Base-by-base conservation (phyloP, 805 yeast species). In the Saccharomycopsis vini region DNA sequence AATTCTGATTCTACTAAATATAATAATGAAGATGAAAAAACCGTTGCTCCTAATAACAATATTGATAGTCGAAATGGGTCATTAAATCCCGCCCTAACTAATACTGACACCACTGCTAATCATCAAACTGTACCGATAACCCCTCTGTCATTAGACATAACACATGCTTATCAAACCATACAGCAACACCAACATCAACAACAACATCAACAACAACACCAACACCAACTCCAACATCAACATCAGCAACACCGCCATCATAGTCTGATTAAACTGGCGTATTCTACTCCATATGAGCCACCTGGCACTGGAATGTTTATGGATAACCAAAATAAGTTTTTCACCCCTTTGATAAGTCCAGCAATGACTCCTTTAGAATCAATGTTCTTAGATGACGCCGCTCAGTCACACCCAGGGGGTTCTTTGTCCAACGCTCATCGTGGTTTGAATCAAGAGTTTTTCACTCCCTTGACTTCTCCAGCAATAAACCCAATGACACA, bases 401-500 rank as follows among this genome's bases (percentile, higher is more conserved):
- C 29, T 26, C n/a, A n/a, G n/a, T n/a, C n/a, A n/a, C n/a, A n/a
- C n/a, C n/a, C n/a, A n/a, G n/a, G n/a, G n/a, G 12, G 12, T 24
- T 24, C 29, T 24, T 6, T 12, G 12, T 5, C 7, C n/a, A 5
- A 5, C 4, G 18, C 6, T 18, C 6, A 18, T 15, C 6, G 18
- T 19, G 18, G 18, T 16, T 16, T 40, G 5, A 77, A 81, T 1
- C 80, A 75, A 47, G 75, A 74, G 39, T 74, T 75, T 5, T 83
- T 80, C 61, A 83, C 92, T 1, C 92, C 94, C 0, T 65, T 83
- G 47, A 75, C 81, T 2, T 81, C 90, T 1, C 94, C 94, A 0
- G 79, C 83, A 9, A 81, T 77, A 3, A 75, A 86, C 3, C 87
- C 87, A 1, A 36, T 34, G 19, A 42, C 22, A 20, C 40, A 38